Conservation (phyloP, 345 rosid genomes). For the Eucalyptus cloeziana region DNA sequence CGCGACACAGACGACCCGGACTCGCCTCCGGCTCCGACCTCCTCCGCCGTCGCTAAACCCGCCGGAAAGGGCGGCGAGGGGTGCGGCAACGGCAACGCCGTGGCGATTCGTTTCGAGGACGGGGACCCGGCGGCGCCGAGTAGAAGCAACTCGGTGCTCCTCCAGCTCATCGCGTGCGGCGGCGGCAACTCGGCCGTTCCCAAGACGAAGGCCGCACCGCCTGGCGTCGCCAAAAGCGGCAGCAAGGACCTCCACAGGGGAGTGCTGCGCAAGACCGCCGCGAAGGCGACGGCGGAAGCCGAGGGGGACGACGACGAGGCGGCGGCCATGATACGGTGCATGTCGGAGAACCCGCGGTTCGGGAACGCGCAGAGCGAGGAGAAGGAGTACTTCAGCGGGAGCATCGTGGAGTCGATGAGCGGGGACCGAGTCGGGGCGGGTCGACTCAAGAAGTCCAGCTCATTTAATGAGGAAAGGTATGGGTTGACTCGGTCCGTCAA, state of each 20-base stretch:
- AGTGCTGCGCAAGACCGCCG: constrained; percentile 28
- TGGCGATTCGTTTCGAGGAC: background rate
- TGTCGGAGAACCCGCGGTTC: constrained; percentile 96
- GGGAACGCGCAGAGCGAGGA: constrained; percentile 70
- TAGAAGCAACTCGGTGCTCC: background rate
- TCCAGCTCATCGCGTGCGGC: constrained; percentile 55
- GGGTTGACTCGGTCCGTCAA: background rate
- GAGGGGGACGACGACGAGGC: constrained; percentile 35
- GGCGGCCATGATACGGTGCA: constrained; percentile 39
- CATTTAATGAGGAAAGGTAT: constrained; percentile 68
- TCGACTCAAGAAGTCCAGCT: constrained; percentile 59
- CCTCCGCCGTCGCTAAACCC: background rate
- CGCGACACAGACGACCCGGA: background rate
- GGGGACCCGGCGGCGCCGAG: background rate
- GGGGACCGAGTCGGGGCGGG: constrained; percentile 26
- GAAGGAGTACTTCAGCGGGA: constrained; percentile 86
- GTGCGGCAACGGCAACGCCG: background rate
- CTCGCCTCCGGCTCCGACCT: background rate
- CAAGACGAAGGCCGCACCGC: constrained; percentile 15
- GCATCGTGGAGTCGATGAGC: constrained; percentile 60
- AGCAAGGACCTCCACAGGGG: constrained; percentile 33
- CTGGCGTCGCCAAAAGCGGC: background rate
- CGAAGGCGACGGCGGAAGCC: constrained; percentile 19
- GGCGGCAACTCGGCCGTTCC: constrained; percentile 51
- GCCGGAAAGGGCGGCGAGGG: background rate